These are phyloP conservation scores for Alternaria conjuncta DNA, from an alignment of 2,329 filamentous ascomycete species.

Conservation along the genomic window DNA sequence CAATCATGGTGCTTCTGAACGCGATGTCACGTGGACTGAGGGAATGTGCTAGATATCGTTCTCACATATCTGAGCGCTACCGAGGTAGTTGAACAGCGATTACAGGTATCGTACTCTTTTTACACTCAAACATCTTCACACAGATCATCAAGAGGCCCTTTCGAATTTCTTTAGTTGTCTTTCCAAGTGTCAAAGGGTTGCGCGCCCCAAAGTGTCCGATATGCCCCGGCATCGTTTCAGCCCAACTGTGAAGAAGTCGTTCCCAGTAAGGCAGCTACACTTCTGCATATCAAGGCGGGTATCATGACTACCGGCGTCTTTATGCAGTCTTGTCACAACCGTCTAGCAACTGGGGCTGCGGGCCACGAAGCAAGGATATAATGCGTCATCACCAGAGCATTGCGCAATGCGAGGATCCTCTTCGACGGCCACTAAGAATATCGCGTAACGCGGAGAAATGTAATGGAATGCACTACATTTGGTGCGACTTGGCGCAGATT, in stretches of 20 bases:
- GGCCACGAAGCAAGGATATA: no score
- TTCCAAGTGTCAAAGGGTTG: neutral
- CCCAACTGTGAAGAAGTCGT: neutral
- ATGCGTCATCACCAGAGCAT: neutral
- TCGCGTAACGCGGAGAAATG: neutral
- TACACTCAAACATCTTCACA: fast-evolving
- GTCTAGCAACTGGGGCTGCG: neutral
- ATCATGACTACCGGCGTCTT: neutral
- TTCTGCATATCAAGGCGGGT: neutral
- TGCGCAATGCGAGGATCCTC: neutral
- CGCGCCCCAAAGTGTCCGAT: neutral
- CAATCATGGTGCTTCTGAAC: neutral
- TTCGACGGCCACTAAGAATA: neutral
- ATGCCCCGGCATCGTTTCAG: neutral
- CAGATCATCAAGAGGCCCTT: neutral
- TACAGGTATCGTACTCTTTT: neutral
- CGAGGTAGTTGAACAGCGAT: neutral
- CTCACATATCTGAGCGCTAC: no score
- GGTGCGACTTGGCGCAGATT: neutral
- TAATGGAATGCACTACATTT: neutral
- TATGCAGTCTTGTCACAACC: neutral
- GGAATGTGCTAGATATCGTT: neutral
- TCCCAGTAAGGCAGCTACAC: neutral
- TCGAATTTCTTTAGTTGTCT: neutral
- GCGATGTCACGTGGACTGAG: neutral